Base-by-base conservation (phyloP, 768 basidiomycete genomes). In the Lactarius evosmus region DNA sequence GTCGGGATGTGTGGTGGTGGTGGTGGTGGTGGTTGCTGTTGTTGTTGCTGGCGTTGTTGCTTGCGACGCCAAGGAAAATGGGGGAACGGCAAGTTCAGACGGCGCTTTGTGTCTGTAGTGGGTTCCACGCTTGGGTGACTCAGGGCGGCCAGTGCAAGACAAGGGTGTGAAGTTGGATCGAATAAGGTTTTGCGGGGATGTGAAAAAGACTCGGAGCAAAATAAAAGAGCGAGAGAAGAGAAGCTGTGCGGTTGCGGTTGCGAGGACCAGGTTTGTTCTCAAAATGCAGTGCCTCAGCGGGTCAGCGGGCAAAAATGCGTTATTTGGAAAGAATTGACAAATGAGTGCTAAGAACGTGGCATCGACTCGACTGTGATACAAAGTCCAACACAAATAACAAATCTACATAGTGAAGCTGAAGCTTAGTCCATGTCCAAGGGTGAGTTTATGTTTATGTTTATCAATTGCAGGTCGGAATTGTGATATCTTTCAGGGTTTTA, bases 401-500 rank as follows among this genome's bases (percentile, higher is more conserved):
- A 60, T 46, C 53, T 65, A 50, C 44, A 29, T 33, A 8, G 41
- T 22, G 27, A 22, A 33, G 3, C 11, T 55, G 5, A 38, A 51
- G 17, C 25, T 29, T 63, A 6, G 27, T 46, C 19, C 38, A 33
- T 2, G 41, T 62, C 54, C 44, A 22, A 30, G 49, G 5, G 25
- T 2, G 56, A 7, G 66, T 36, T 65, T n/a, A n/a, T n/a, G n/a
- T n/a, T n/a, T n/a, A n/a, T n/a, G n/a, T n/a, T n/a, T 62, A 69
- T 50, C 44, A 69, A 29, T 67, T 69, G 73, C 91, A 93, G 52
- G 75, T 69, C 6, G 89, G 88, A 59, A 93, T 82, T 22, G 78
- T 86, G 72, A 93, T 76, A 69, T 78, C 78, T 77, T 93, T 92
- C 70, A 92, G 79, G 27, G 83, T 85, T 68, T 84, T 84, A 75